phyloP scores from a whole-genome alignment of 2,329 filamentous ascomycete species.

The Talaromyces sp. region DNA sequence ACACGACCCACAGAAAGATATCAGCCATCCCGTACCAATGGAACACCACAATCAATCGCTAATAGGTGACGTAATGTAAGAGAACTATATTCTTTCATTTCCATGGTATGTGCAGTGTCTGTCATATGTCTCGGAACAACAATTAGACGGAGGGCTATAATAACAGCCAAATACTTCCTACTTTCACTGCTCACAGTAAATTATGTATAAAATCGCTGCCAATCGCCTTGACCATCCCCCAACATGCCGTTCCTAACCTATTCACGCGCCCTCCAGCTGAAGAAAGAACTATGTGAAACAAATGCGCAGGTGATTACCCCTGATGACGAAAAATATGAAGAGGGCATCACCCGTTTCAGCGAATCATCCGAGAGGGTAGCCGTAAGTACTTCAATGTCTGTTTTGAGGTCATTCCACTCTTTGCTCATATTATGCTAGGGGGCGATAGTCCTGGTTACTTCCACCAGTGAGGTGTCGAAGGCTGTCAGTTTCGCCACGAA shows the following conservation, averaged over 20 bases:
- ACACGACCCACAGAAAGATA: no score
- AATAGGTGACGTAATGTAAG: no score
- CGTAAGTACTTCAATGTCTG: neutral
- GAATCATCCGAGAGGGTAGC: constrained; percentile 3
- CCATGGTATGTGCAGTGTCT: no score
- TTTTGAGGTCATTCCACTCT: neutral
- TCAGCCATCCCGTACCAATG: no score
- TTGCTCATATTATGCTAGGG: neutral
- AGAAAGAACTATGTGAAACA: constrained; percentile 4
- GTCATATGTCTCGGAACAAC: no score
- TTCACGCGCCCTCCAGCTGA: neutral
- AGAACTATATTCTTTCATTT: no score
- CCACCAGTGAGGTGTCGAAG: constrained; percentile 3
- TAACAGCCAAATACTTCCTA: no score
- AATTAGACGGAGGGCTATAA: no score
- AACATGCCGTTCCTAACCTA: constrained; percentile 4
- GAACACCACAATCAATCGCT: no score
- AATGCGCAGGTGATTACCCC: constrained; percentile 2
- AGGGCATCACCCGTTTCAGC: constrained; percentile 2
- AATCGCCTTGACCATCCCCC: no score
- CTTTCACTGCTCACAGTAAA: no score
- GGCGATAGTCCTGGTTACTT: neutral
- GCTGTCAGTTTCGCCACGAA: neutral
- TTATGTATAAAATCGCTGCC: no score
- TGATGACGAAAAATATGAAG: constrained; percentile 3